Percentiles rank a stretch among this genome's conserved stretches.
Evolutionary conservation across 108 stramenopile genomes (phyloP).

Genomic region (Craspedostauros australis): DNA sequence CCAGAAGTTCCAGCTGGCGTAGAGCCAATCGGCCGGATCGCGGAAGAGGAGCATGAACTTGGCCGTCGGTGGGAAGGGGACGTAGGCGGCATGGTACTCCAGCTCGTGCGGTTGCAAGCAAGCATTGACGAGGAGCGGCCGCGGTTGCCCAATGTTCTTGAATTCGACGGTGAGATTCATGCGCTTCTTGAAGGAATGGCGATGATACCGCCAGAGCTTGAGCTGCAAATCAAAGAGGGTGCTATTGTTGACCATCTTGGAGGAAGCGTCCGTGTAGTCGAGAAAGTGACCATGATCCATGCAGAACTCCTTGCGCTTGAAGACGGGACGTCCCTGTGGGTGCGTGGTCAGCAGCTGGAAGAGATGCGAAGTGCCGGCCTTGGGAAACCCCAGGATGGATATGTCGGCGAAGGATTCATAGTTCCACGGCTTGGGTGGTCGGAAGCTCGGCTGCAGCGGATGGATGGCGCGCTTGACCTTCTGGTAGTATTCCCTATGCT

Average conservation of each 20-base stretch:
- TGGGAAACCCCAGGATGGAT: slow-evolving; percentile 1
- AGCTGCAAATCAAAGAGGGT: too few relatives aligned
- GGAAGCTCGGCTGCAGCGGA: too few relatives aligned
- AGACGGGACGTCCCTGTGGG: neutral
- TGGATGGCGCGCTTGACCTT: too few relatives aligned
- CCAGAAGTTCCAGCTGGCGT: slow-evolving; percentile 20
- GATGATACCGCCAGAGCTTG: too few relatives aligned
- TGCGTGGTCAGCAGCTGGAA: neutral
- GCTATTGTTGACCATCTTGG: too few relatives aligned
- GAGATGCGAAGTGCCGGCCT: slow-evolving; percentile 4
- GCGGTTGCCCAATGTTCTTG: neutral
- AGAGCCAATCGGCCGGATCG: slow-evolving; percentile 23
- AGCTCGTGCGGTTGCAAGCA: slow-evolving; percentile 1
- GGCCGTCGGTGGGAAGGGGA: too few relatives aligned
- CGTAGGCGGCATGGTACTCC: neutral
- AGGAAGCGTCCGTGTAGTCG: slow-evolving; percentile 4
- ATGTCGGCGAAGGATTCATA: slow-evolving; percentile 3
- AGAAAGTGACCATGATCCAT: neutral
- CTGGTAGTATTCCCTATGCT: too few relatives aligned
- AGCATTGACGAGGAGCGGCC: neutral
- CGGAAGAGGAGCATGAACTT: slow-evolving; percentile 13
- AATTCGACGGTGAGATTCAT: neutral
- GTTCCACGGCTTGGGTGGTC: too few relatives aligned
- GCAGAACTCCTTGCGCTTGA: slow-evolving; percentile 1
- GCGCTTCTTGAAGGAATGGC: too few relatives aligned